Conservation (phyloP, 129 eudicot species). For the Lonicera japonica region DNA sequence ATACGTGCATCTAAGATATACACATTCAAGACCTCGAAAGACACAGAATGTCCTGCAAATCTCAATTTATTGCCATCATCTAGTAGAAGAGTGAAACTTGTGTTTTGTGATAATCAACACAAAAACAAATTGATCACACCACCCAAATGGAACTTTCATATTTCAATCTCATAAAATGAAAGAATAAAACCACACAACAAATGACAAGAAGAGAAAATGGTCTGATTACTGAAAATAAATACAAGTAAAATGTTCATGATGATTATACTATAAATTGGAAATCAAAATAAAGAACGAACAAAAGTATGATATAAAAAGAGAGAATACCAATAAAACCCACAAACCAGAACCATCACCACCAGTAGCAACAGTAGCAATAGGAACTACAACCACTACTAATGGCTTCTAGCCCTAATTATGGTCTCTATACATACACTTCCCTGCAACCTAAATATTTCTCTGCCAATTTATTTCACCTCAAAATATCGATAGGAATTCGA, state of each 20-base stretch:
- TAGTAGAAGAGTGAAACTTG: too few relatives aligned
- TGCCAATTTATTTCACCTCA: constrained; percentile 67
- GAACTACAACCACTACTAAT: constrained; percentile 15
- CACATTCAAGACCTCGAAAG: too few relatives aligned
- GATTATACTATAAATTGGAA: constrained; percentile 42
- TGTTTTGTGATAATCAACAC: neutral
- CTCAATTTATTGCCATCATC: too few relatives aligned
- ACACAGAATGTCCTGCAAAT: too few relatives aligned
- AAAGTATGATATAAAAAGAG: constrained; percentile 31
- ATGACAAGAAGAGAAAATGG: constrained; percentile 3
- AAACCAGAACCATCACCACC: constrained; percentile 25
- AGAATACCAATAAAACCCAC: constrained; percentile 39
- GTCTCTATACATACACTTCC: constrained; percentile 62
- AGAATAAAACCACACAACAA: neutral
- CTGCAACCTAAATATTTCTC: constrained; percentile 51
- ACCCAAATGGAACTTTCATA: neutral
- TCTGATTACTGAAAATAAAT: constrained; percentile 17
- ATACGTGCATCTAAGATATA: too few relatives aligned
- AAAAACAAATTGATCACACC: too few relatives aligned
- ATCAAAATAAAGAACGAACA: constrained; percentile 13
- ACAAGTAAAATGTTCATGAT: constrained; percentile 48
- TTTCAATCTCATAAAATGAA: neutral
- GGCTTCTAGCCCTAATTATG: constrained; percentile 25
- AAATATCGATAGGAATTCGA: constrained; percentile 50
- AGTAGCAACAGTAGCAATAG: constrained; percentile 7